Evolutionary conservation across 1,284 basidiomycete species (phyloP).

Genomic region (Leccinum subrobustum): DNA sequence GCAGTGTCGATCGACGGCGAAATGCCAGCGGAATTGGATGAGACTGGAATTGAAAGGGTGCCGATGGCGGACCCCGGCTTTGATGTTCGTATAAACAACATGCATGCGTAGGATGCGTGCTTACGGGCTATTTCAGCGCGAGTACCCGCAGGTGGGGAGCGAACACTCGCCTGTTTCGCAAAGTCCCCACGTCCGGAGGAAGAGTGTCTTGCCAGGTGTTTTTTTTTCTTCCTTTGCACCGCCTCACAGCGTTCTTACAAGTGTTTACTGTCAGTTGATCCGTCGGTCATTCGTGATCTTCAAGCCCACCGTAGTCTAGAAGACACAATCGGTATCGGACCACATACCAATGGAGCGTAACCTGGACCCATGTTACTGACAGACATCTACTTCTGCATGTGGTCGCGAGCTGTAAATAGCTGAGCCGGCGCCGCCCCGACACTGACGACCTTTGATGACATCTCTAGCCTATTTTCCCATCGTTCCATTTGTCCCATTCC

Average conservation of each 20-base stretch:
- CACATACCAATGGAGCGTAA: constrained; percentile 33
- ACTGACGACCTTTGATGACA: constrained; percentile 34
- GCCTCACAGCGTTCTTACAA: constrained; percentile 8
- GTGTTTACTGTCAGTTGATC: constrained; percentile 61
- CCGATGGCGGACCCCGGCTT: constrained; percentile 88
- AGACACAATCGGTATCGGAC: constrained; percentile 41
- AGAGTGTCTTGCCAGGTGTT: constrained; percentile 82
- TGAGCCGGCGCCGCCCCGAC: constrained; percentile 13
- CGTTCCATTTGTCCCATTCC: constrained; percentile 21
- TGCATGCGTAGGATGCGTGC: constrained; percentile 19
- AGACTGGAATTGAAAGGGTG: constrained; percentile 81
- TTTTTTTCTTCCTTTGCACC: constrained; percentile 1
- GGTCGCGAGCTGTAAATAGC: constrained; percentile 29
- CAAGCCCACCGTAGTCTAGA: constrained; percentile 85
- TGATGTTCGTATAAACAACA: constrained; percentile 58
- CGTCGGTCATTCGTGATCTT: constrained; percentile 82
- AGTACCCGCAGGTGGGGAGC: constrained; percentile 57
- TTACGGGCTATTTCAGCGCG: constrained; percentile 43
- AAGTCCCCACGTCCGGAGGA: constrained; percentile 76
- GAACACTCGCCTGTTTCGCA: constrained; percentile 53
- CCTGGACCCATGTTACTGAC: constrained; percentile 14
- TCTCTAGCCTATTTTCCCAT: constrained; percentile 19
- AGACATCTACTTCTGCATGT: constrained; percentile 18
- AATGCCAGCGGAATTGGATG: constrained; percentile 71
- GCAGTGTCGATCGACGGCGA: constrained; percentile 80